Evolutionary conservation across 805 yeast species (phyloP).

Genomic region (Cyberlindnera euphorbiiphila): DNA sequence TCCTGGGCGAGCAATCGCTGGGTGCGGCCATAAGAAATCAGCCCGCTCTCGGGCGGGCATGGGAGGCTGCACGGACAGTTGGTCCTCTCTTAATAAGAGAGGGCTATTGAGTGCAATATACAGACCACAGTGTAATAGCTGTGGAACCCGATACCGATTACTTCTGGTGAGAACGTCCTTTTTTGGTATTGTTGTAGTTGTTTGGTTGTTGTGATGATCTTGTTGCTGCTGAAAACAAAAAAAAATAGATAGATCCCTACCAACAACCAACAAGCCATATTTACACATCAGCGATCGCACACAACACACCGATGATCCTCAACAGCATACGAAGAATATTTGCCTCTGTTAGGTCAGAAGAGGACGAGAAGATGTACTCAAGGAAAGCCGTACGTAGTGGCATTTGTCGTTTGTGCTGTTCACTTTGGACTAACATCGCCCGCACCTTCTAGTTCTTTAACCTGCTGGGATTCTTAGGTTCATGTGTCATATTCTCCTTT

Average conservation of each 20-base stretch:
- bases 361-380: slow-evolving; percentile 75
- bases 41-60: slow-evolving; percentile 24
- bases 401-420: not conserved
- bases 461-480: slow-evolving; percentile 73
- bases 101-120: slow-evolving; percentile 60
- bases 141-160: slow-evolving; percentile 61
- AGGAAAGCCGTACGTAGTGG: slow-evolving; percentile 54
- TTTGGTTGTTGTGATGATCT: not conserved
- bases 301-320: slow-evolving; percentile 42
- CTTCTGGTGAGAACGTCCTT: slow-evolving; percentile 40
- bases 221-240: not conserved
- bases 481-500: slow-evolving; percentile 77
- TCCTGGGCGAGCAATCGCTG: slow-evolving; percentile 53
- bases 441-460: slow-evolving; percentile 48
- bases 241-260: not conserved
- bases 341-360: slow-evolving; percentile 79
- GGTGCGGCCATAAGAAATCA: slow-evolving; percentile 54
- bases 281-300: not conserved
- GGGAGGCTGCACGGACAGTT: slow-evolving; percentile 60
- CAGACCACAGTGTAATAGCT: slow-evolving; percentile 35
- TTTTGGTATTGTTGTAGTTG: slow-evolving; percentile 7
- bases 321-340: slow-evolving; percentile 77
- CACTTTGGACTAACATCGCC: not conserved
- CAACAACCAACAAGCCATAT: not conserved
- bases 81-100: slow-evolving; percentile 31